Evolutionary conservation across 1,284 basidiomycete species (phyloP).

Genomic region (Amylostereum chailletii): DNA sequence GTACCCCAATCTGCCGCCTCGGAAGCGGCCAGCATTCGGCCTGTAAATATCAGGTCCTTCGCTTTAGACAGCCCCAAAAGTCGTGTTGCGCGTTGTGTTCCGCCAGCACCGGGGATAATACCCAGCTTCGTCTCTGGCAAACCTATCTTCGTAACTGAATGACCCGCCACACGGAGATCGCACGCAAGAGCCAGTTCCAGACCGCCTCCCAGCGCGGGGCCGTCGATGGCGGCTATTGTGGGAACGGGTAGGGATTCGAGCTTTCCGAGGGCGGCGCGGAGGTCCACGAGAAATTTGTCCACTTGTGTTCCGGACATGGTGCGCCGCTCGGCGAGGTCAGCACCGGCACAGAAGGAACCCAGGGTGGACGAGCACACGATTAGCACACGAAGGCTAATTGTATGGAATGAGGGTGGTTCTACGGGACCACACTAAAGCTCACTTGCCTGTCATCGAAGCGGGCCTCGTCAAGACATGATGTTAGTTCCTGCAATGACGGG

Average conservation of each 20-base stretch:
- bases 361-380: constrained; percentile 68
- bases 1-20: constrained; percentile 76
- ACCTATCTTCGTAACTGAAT: constrained; percentile 64
- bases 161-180: constrained; percentile 83
- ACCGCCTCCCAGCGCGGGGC: constrained; percentile 87
- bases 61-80: constrained; percentile 77
- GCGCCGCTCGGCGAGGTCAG: constrained; percentile 81
- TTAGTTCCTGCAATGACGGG: constrained; percentile 49
- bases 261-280: constrained; percentile 65
- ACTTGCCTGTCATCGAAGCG: constrained; percentile 58
- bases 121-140: constrained; percentile 81
- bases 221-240: constrained; percentile 89
- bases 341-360: constrained; percentile 88
- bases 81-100: constrained; percentile 81
- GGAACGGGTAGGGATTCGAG: constrained; percentile 81
- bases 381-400: constrained; percentile 60
- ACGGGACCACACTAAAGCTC: neutral
- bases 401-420: constrained; percentile 5
- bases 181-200: constrained; percentile 82
- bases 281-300: constrained; percentile 68
- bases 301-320: constrained; percentile 75
- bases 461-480: constrained; percentile 59
- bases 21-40: constrained; percentile 49
- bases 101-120: constrained; percentile 94
- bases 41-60: constrained; percentile 85